A percentile compares a stretch with the other conserved stretches of the same genome.
Conservation (phyloP, 306 rosid genomes). For the Prunus dulcis region DNA sequence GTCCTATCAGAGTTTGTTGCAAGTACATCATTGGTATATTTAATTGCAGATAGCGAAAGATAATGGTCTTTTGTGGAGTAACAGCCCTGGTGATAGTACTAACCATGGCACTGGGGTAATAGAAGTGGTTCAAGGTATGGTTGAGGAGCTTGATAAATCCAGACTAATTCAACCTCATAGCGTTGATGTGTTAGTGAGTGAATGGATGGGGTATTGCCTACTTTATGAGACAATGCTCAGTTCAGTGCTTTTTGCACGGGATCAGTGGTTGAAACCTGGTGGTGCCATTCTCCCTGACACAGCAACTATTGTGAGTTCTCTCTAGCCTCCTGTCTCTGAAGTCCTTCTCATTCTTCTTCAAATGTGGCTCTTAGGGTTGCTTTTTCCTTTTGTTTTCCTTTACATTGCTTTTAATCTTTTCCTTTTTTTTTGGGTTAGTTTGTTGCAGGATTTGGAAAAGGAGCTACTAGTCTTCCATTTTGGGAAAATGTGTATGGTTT, state of each 20-base stretch:
- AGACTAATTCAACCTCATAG: slow-evolving; percentile 67
- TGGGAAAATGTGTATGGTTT: slow-evolving; percentile 85
- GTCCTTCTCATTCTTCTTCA: slow-evolving; percentile 1
- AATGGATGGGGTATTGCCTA: slow-evolving; percentile 99
- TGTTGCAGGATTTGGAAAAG: slow-evolving; percentile 95
- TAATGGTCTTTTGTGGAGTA: slow-evolving; percentile 49
- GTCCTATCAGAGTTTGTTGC: neutral
- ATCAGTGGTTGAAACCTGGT: slow-evolving; percentile 88
- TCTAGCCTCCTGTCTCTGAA: neutral
- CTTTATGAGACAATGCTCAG: slow-evolving; percentile 92
- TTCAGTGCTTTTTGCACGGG: slow-evolving; percentile 89
- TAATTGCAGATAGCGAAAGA: slow-evolving; percentile 67
- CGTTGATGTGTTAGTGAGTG: slow-evolving; percentile 81
- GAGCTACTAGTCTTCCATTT: slow-evolving; percentile 88
- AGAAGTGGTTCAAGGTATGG: slow-evolving; percentile 81
- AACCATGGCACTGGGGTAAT: slow-evolving; percentile 44
- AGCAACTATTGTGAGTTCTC: slow-evolving; percentile 78
- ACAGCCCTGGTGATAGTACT: slow-evolving; percentile 34
- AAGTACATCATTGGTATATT: slow-evolving; percentile 6
- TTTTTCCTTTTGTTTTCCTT: neutral
- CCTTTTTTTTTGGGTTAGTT: slow-evolving; percentile 36
- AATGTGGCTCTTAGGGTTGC: neutral
- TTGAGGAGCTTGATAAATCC: slow-evolving; percentile 68
- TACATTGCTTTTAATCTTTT: neutral
- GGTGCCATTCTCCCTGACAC: slow-evolving; percentile 95